Base-by-base conservation (phyloP, 2,329 filamentous ascomycete genomes). In the Hymenoscyphus scutula region DNA sequence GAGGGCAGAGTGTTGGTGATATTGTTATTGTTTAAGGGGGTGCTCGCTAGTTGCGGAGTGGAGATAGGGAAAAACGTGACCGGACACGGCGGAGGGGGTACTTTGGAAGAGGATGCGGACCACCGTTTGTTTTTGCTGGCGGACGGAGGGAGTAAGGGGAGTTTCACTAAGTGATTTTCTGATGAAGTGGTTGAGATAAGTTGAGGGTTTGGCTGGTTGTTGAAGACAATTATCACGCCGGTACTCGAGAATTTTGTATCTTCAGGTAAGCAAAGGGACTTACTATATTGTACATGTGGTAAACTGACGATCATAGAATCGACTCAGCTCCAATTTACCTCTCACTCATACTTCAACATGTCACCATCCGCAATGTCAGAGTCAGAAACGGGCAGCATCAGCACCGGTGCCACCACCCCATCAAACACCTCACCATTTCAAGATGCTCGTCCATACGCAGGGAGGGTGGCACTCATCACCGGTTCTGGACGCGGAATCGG, bases 401-500 rank as follows among this genome's bases (percentile, higher is more conserved):
- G 5, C 13, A 48, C 41, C 19, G 19, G n/a, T 23, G 29, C 11
- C 13, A 48, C 19, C 41, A 25, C 41, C 2, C n/a, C 17, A 19
- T 17, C 53, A 8, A 56, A 48, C 30, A 30, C 23, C 34, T 30
- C 23, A 17, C 29, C 37, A 30, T 29, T 37, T 5, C 41, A 53
- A 32, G 38, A 38, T n/a, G 15, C 53, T 25, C 25, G 29, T 27
- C 58, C 62, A 27, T 60, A 54, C 51, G 23, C 29, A 30, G 69
- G 70, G 71, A 95, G 95, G 76, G 85, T 95, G 54, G 90, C 89
- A 68, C 89, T 96, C 66, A 84, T 96, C 53, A 96, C 92, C 0
- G 92, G 92, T 53, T 91, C 91, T 55, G 92, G 89, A 5, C 82
- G 91, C 67, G 92, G 92, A 41, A 81, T 96, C 13, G 92, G 92